Evolutionary conservation across 768 basidiomycete genomes (phyloP).

Genomic region (Russula compacta): DNA sequence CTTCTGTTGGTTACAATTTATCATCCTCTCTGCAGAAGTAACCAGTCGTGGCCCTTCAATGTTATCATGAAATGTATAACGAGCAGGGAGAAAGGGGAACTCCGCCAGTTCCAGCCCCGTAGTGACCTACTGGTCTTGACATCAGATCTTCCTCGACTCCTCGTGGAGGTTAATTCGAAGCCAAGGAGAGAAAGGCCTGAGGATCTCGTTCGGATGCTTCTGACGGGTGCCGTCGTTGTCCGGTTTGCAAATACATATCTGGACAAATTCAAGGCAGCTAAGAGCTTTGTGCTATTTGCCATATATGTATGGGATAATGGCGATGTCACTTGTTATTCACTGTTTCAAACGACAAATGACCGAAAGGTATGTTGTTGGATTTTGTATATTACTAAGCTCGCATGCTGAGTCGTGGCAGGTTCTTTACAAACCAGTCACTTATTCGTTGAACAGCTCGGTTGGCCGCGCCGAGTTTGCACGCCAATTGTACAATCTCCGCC

Average conservation of each 20-base stretch:
- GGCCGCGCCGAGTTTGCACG: background rate
- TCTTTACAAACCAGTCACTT: background rate
- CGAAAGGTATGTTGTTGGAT: background rate
- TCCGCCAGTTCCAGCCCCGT: background rate
- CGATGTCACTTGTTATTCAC: background rate
- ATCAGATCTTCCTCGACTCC: background rate
- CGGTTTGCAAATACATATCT: background rate
- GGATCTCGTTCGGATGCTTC: background rate
- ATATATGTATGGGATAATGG: background rate
- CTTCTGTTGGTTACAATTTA: background rate
- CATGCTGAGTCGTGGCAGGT: background rate
- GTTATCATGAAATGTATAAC: background rate
- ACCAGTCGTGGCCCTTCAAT: background rate
- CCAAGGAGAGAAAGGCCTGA: background rate
- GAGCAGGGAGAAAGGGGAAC: rapidly evolving
- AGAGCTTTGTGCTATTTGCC: background rate
- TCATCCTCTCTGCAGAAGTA: background rate
- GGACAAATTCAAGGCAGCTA: background rate
- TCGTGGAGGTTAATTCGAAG: background rate
- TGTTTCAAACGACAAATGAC: too few relatives aligned
- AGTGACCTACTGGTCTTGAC: background rate
- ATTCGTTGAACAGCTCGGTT: background rate
- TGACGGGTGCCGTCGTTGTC: background rate
- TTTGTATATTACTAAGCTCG: background rate
- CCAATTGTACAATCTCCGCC: background rate